phyloP scores from a whole-genome alignment of 192 early-diverging fungal genomes.

The Entophlyctis luteolus region DNA sequence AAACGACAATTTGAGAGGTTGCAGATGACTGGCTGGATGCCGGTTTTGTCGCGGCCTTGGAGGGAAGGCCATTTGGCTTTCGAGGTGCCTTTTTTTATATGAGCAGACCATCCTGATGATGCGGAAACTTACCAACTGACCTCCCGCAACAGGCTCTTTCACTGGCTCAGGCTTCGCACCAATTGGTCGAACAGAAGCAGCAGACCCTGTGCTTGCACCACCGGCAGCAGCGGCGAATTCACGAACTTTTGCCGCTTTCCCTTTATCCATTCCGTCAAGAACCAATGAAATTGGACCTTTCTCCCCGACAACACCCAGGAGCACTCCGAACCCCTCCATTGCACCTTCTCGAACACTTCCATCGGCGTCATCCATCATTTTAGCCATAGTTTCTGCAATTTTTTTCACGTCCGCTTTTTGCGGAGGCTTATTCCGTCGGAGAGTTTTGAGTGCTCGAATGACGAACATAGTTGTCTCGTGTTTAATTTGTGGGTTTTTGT shows the following conservation, averaged over 20 bases:
- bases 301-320: constrained; percentile 85
- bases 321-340: constrained; percentile 80
- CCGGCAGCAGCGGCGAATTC: constrained; percentile 52
- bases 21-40: constrained; percentile 17
- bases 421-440: constrained; percentile 65
- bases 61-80: too few relatives aligned
- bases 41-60: constrained; percentile 4
- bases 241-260: constrained; percentile 80
- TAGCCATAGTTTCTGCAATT: constrained; percentile 71
- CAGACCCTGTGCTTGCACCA: neutral
- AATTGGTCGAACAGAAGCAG: neutral
- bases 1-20: constrained; percentile 4
- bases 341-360: constrained; percentile 76
- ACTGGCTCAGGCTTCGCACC: neutral
- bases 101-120: too few relatives aligned
- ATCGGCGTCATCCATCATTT: constrained; percentile 78
- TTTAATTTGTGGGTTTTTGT: constrained; percentile 93
- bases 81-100: too few relatives aligned
- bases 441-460: constrained; percentile 68
- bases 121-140: too few relatives aligned
- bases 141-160: neutral
- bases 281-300: constrained; percentile 55
- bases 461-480: constrained; percentile 73
- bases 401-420: constrained; percentile 77
- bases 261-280: constrained; percentile 81